Conservation (phyloP, 129 eudicot species). For the Escallonia rubra region DNA sequence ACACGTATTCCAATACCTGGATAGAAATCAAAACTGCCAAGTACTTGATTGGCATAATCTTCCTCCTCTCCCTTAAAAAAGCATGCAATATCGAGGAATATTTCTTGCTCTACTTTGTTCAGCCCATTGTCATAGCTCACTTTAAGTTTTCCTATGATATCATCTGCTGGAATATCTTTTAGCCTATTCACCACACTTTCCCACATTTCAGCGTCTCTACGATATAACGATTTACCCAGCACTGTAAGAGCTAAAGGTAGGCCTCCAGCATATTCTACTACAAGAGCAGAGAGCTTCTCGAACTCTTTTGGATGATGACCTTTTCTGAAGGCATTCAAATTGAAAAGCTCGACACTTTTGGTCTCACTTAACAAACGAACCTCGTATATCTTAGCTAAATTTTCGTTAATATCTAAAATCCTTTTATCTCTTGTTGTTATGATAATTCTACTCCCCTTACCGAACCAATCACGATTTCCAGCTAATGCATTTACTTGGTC, state of each 20-base stretch:
- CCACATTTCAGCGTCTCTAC: constrained; percentile 11
- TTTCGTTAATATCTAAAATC: constrained; percentile 8
- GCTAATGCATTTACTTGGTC: too few species aligned
- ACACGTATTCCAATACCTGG: neutral
- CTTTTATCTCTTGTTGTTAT: constrained; percentile 23
- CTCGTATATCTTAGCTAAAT: constrained; percentile 13
- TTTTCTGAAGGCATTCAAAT: constrained; percentile 23
- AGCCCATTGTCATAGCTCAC: constrained; percentile 12
- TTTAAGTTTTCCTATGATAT: constrained; percentile 15
- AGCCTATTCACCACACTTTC: neutral
- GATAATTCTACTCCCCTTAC: constrained; percentile 11
- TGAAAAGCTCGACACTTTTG: constrained; percentile 25
- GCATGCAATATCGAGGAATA: constrained; percentile 29
- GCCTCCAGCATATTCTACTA: too few species aligned
- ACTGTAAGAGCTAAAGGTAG: constrained; percentile 36
- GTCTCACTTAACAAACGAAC: neutral
- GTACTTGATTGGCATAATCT: neutral
- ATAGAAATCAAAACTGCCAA: constrained; percentile 1
- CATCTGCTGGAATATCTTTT: neutral
- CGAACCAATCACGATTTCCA: neutral
- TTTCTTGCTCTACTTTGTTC: neutral
- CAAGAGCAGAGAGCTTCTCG: too few species aligned
- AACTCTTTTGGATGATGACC: too few species aligned
- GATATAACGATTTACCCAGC: constrained; percentile 21
- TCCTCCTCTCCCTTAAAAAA: constrained; percentile 7